A percentile compares a stretch with the other conserved stretches of the same genome.
Conservation (phyloP, 345 rosid species). For the Moringa oleifera region DNA sequence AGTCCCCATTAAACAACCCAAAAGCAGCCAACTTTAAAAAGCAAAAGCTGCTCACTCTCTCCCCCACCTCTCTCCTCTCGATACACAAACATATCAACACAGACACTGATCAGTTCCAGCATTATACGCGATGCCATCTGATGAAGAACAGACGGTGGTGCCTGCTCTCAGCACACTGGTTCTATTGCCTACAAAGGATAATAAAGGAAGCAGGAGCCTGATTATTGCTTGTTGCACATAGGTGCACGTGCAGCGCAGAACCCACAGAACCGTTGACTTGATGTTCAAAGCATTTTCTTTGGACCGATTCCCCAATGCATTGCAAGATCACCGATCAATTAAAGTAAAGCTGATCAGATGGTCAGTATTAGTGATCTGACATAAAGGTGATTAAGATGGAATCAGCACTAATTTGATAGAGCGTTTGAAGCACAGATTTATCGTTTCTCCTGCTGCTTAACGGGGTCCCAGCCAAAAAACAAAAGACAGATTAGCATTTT, state of each 20-base stretch:
- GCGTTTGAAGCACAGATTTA: too few species aligned
- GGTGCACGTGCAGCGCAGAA: constrained; percentile 43
- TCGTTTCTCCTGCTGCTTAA: too few species aligned
- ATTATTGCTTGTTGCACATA: constrained; percentile 24
- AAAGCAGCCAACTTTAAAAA: constrained; percentile 54
- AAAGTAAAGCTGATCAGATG: too few species aligned
- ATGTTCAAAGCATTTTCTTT: constrained; percentile 11
- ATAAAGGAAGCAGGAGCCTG: constrained; percentile 1
- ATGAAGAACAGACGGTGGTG: constrained; percentile 9
- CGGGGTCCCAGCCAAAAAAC: too few species aligned
- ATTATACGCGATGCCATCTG: constrained; percentile 8
- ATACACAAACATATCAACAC: too few species aligned
- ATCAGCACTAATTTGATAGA: too few species aligned
- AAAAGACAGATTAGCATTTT: too few species aligned
- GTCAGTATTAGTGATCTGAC: too few species aligned
- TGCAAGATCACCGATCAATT: constrained; percentile 13
- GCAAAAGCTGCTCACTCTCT: constrained; percentile 41
- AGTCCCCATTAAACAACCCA: constrained; percentile 32
- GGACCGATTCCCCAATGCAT: constrained; percentile 2
- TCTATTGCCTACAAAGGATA: too few species aligned
- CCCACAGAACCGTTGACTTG: constrained; percentile 30
- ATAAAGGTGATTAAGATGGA: too few species aligned
- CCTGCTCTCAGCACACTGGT: too few species aligned
- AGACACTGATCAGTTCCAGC: too few species aligned
- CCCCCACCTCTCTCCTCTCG: background rate